A percentile compares a stretch with the other conserved stretches of the same genome.
These are phyloP conservation scores for Saccharomycopsis amapae DNA, from an alignment of 805 yeast species.

Conservation along the genomic window DNA sequence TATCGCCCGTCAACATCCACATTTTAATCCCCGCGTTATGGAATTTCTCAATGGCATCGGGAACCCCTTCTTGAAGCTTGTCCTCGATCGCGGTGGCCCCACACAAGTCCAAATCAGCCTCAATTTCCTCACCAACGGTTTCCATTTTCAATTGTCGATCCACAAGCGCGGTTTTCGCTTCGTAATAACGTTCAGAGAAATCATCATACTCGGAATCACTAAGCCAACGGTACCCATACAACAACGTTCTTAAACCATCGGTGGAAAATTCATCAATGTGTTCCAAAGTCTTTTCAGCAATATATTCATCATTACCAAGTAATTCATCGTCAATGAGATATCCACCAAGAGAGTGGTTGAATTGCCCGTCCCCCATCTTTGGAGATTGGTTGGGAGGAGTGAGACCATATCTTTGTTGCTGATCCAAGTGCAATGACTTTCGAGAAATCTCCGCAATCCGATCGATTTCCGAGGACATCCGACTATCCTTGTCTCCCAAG, in stretches of 20 bases:
- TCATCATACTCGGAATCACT: conserved; percentile 46
- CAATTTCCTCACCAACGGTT: conserved; percentile 64
- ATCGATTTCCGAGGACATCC: conserved; percentile 45
- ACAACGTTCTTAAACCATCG: conserved; percentile 85
- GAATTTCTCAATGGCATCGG: conserved; percentile 86
- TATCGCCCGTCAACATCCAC: conserved; percentile 99
- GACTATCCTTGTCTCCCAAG: conserved; percentile 34
- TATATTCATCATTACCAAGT: conserved; percentile 63
- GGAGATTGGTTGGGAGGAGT: conserved; percentile 22
- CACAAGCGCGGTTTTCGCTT: conserved; percentile 68
- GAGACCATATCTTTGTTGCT: conserved; percentile 45
- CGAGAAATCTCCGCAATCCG: conserved; percentile 47
- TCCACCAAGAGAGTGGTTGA: conserved; percentile 21
- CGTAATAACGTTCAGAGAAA: conserved; percentile 64
- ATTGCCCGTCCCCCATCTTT: not conserved
- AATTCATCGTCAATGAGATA: conserved; percentile 50
- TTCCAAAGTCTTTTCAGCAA: conserved; percentile 76
- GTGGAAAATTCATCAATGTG: conserved; percentile 93
- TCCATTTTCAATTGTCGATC: conserved; percentile 65
- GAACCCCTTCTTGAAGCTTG: conserved; percentile 93
- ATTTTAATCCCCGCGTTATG: conserved; percentile 88
- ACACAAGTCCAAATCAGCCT: conserved; percentile 54
- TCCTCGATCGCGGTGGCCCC: conserved; percentile 99
- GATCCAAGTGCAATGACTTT: conserved; percentile 53
- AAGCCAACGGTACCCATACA: conserved; percentile 76